phyloP scores from a whole-genome alignment of 2,329 filamentous ascomycete genomes.

The Coniochaeta ligniaria region DNA sequence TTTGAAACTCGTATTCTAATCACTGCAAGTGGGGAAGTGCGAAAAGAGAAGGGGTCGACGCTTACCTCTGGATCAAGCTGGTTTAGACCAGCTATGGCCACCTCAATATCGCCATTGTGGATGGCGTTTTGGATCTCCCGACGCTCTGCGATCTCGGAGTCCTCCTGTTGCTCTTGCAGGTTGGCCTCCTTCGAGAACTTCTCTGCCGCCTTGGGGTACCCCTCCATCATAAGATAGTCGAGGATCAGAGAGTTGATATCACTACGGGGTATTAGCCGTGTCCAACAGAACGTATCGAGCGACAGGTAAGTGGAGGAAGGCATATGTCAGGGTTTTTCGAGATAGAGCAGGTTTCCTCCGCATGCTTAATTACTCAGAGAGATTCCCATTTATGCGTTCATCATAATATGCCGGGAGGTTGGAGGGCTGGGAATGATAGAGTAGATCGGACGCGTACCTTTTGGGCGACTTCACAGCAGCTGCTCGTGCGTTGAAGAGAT shows the following conservation, averaged over 20 bases:
- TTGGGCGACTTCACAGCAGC: conserved; percentile 83
- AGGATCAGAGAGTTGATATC: conserved; percentile 94
- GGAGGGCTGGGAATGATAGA: conserved; percentile 5
- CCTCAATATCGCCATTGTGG: conserved; percentile 75
- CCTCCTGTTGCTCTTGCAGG: conserved; percentile 59
- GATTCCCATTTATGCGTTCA: conserved; percentile 99
- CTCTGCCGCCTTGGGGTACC: conserved; percentile 85
- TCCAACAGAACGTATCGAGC: neutral
- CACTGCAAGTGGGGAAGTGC: conserved; percentile 50
- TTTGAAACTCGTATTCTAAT: conserved; percentile 75
- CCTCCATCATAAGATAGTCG: conserved; percentile 94
- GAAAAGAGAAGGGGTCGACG: conserved; percentile 3
- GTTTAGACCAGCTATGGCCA: conserved; percentile 81
- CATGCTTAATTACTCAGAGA: conserved; percentile 88
- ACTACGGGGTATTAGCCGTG: conserved; percentile 38
- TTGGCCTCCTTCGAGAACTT: conserved; percentile 95
- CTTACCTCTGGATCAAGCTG: conserved; percentile 82
- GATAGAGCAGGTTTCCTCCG: conserved; percentile 82
- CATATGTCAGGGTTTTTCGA: conserved; percentile 41
- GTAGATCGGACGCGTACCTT: conserved; percentile 54
- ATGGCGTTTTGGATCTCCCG: conserved; percentile 82
- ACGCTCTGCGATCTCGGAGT: conserved; percentile 66
- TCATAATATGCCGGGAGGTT: conserved; percentile 39
- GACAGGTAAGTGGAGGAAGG: conserved; percentile 11
- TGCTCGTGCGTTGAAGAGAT: conserved; percentile 73